phyloP scores from a whole-genome alignment of 2,329 filamentous ascomycete species.

The Fusarium cyanostomum region DNA sequence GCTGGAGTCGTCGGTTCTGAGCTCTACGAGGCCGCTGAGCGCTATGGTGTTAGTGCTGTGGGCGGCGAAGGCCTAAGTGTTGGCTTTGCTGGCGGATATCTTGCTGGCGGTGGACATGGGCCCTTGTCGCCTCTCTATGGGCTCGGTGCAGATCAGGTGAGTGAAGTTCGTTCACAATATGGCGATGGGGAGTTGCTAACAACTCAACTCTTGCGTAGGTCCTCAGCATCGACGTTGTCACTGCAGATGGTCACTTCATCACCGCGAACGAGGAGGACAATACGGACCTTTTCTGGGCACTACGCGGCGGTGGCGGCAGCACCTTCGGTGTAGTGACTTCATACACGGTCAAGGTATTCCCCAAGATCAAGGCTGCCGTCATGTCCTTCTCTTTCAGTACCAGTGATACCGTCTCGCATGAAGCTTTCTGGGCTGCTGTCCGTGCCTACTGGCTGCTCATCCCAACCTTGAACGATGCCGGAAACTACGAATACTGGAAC shows the following conservation, averaged over 20 bases:
- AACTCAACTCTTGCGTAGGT: neutral
- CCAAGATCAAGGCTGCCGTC: constrained; percentile 38
- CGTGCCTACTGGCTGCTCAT: constrained; percentile 24
- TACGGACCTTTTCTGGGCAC: constrained; percentile 49
- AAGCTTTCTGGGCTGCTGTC: constrained; percentile 34
- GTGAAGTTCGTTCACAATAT: neutral
- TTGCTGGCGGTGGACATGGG: constrained; percentile 36
- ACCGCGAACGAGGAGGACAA: constrained; percentile 26
- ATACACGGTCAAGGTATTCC: constrained; percentile 53
- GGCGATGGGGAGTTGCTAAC: neutral
- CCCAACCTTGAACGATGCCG: constrained; percentile 30
- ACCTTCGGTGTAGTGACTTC: constrained; percentile 46
- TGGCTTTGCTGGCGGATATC: constrained; percentile 34
- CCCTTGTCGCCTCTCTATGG: constrained; percentile 32
- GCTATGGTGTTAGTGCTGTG: constrained; percentile 58
- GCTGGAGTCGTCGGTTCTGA: constrained; percentile 64
- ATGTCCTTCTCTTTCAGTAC: constrained; percentile 37
- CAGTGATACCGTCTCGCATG: constrained; percentile 18
- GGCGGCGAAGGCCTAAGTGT: constrained; percentile 59
- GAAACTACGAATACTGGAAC: constrained; percentile 39
- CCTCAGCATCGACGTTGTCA: constrained; percentile 32
- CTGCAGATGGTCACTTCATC: constrained; percentile 31
- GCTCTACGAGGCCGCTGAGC: constrained; percentile 60
- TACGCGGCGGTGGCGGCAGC: constrained; percentile 53
- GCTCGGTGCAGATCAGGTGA: constrained; percentile 35